Base-by-base conservation (phyloP, 306 rosid genomes). In the Glycyrrhiza uralensis region DNA sequence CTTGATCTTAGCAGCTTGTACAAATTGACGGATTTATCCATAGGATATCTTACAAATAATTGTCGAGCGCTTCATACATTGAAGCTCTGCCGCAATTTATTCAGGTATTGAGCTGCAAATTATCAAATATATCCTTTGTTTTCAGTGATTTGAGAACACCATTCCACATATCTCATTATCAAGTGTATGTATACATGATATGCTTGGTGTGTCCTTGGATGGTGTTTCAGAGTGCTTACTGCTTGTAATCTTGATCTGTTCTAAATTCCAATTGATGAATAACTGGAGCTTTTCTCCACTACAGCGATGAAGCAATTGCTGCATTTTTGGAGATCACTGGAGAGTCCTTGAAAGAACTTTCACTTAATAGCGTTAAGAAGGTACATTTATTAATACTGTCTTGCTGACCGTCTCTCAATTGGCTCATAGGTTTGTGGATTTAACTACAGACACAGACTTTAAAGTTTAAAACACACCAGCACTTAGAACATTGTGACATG, bases 231-330 rank as follows among this genome's bases (percentile, higher is more conserved):
- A 52, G 17, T 38, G 28, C 76, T 32, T 64, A 9, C 55, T 7
- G 56, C n/a, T n/a, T 22, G 20, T 42, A 4, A 68, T 66, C 14
- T 80, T 66, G 51, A 71, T 38, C 12, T 71, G 18, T 13, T 38
- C 61, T 7, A 5, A 17, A 42, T 55, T 55, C 42, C 26, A 8
- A 8, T 19, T 18, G 75, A 60, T 49, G 61, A 61, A 72, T 14
- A 22, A 60, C 60, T 66, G 71, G 4, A 44, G 18, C 22, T 58
- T 66, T 79, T 28, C 68, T 69, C 13, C 28, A 36, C 59, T 74
- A 39, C 71, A 93, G 98, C 77, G 98, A 94, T 76, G 92, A 87
- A 70, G 88, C 96, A 55, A 69, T 94, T 75, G 95, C 95, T 62
- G 97, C 95, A 18, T 91, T 87, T 69, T 42, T 94, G 67, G 90